A percentile compares a stretch with the other conserved stretches of the same genome.
Conservation (phyloP, 2,329 filamentous ascomycete genomes). For the Leptographium galeiforme region DNA sequence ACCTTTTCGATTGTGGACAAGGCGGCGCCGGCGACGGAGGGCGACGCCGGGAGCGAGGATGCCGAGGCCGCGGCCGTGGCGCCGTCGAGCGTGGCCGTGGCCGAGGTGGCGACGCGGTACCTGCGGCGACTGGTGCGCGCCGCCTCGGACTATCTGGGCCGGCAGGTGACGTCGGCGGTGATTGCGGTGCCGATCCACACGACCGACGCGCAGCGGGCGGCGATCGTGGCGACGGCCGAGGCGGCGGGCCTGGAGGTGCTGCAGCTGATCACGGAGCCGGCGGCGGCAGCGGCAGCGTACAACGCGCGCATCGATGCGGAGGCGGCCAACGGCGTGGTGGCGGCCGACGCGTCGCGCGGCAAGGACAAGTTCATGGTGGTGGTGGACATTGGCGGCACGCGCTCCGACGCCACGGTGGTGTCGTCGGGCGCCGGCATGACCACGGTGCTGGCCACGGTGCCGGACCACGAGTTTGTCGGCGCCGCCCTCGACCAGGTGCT, state of each 20-base stretch:
- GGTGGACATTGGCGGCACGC: slow-evolving; percentile 81
- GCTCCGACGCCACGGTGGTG: slow-evolving; percentile 82
- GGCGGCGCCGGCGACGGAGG: slow-evolving; percentile 30
- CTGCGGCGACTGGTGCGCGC: slow-evolving; percentile 68
- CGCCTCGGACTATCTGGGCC: slow-evolving; percentile 84
- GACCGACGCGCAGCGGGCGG: slow-evolving; percentile 70
- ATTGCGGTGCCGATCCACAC: slow-evolving; percentile 93
- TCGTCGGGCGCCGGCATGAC: slow-evolving; percentile 92
- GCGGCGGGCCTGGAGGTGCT: slow-evolving; percentile 77
- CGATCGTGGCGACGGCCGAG: slow-evolving; percentile 63
- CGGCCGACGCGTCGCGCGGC: slow-evolving; percentile 52
- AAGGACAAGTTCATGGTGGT: slow-evolving; percentile 86
- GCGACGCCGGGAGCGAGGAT: slow-evolving; percentile 30
- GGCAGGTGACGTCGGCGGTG: slow-evolving; percentile 86
- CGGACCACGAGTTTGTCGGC: slow-evolving; percentile 91
- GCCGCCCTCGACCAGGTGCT: slow-evolving; percentile 77
- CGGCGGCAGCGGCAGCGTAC: slow-evolving; percentile 80
- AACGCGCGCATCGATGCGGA: slow-evolving; percentile 74
- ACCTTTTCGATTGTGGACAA: slow-evolving; percentile 78
- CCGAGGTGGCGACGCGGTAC: slow-evolving; percentile 74
- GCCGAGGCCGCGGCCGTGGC: slow-evolving; percentile 17
- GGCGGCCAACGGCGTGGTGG: slow-evolving; percentile 78
- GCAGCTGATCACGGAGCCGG: slow-evolving; percentile 83
- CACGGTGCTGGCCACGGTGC: slow-evolving; percentile 80
- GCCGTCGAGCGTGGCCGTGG: slow-evolving; percentile 57